A percentile compares a stretch with the other conserved stretches of the same genome.
Evolutionary conservation across 495 filamentous ascomycete genomes (phyloP).

Genomic region (Cladorrhinum samala): DNA sequence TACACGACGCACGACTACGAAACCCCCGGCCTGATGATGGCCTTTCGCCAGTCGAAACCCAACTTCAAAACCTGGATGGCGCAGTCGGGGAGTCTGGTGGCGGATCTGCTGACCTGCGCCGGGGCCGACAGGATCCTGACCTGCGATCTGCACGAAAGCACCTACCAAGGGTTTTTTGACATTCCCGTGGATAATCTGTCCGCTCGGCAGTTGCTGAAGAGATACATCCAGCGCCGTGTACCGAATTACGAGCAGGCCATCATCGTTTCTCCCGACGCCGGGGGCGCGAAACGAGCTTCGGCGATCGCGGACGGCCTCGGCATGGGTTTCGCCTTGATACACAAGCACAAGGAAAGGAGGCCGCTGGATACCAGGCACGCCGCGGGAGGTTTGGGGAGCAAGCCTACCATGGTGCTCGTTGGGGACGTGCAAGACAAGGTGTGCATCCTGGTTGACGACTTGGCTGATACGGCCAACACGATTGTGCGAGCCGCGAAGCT

Average conservation of each 20-base stretch:
- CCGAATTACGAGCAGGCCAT: constrained; percentile 81
- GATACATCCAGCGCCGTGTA: constrained; percentile 84
- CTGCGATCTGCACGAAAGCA: constrained; percentile 82
- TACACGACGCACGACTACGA: constrained; percentile 55
- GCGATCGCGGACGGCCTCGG: constrained; percentile 90
- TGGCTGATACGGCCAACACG: constrained; percentile 93
- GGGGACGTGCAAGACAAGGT: constrained; percentile 77
- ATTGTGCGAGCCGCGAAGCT: constrained; percentile 96
- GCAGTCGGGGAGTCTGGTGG: constrained; percentile 89
- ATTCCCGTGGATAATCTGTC: constrained; percentile 97
- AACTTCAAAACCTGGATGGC: constrained; percentile 98
- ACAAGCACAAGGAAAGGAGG: constrained; percentile 98
- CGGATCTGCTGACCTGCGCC: constrained; percentile 88
- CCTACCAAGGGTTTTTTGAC: constrained; percentile 87
- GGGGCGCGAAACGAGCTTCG: constrained; percentile 94
- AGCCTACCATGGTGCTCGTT: constrained; percentile 79
- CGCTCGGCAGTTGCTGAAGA: constrained; percentile 77
- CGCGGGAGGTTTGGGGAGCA: constrained; percentile 91
- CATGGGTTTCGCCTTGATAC: constrained; percentile 92
- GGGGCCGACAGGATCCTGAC: constrained; percentile 95
- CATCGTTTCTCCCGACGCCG: constrained; percentile 93
- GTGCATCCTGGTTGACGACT: constrained; percentile 87
- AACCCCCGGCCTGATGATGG: constrained; percentile 43
- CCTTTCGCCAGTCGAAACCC: constrained; percentile 68
- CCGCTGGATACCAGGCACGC: constrained; percentile 84